Conservation (phyloP, 495 filamentous ascomycete genomes). For the Podospora pseudopauciseta region DNA sequence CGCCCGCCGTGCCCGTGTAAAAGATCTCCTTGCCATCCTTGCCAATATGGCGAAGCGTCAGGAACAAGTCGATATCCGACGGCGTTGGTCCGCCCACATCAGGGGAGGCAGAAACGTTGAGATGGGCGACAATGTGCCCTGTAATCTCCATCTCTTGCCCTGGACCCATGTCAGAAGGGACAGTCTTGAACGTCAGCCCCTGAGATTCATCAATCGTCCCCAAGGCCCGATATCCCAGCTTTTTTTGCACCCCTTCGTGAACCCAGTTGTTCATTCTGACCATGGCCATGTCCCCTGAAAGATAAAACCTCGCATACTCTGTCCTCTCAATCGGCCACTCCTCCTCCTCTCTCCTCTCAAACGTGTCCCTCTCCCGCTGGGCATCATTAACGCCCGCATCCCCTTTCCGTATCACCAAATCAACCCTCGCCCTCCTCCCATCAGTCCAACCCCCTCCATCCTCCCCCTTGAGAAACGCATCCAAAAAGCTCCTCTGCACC, state of each 20-base stretch:
- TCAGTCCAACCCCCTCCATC: constrained; percentile 57
- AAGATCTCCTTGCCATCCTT: constrained; percentile 55
- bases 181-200: constrained; percentile 50
- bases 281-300: constrained; percentile 42
- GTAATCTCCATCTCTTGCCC: constrained; percentile 58
- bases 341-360: constrained; percentile 51
- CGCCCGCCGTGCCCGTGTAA: constrained; percentile 58
- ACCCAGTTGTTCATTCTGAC: constrained; percentile 3
- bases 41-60: constrained; percentile 58
- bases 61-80: constrained; percentile 61
- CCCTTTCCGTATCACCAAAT: constrained; percentile 57
- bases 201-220: constrained; percentile 48
- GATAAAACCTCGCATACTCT: constrained; percentile 54
- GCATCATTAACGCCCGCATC: constrained; percentile 62
- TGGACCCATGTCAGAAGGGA: constrained; percentile 41
- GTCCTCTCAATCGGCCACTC: constrained; percentile 65
- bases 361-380: constrained; percentile 43
- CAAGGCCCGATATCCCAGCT: constrained; percentile 54
- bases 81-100: constrained; percentile 12
- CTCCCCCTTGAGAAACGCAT: constrained; percentile 64
- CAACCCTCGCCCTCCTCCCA: constrained; percentile 53
- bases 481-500: constrained; percentile 60
- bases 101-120: constrained; percentile 56
- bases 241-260: constrained; percentile 23
- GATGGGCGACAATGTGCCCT: constrained; percentile 59